Conservation (phyloP, 345 rosid genomes). For the Luvunga scandens region DNA sequence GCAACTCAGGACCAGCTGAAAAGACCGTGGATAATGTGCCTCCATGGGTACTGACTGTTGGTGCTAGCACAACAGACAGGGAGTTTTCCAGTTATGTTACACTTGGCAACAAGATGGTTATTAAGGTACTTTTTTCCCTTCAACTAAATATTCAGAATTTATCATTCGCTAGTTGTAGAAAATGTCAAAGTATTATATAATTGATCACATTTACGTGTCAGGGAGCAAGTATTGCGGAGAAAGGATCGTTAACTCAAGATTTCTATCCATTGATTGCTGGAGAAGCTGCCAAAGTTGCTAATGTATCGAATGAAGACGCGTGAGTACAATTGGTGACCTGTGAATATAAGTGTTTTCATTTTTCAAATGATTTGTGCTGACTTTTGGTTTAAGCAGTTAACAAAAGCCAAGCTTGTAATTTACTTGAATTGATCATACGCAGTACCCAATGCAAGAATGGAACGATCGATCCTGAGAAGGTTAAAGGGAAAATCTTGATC, state of each 20-base stretch:
- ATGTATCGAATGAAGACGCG: conserved; percentile 37
- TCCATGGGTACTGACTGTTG: conserved; percentile 47
- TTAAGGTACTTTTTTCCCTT: conserved; percentile 15
- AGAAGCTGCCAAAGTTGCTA: conserved; percentile 35
- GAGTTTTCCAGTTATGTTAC: conserved; percentile 16
- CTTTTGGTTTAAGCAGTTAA: too few species aligned
- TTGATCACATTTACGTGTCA: conserved; percentile 6
- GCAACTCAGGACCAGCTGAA: conserved; percentile 32
- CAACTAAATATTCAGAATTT: too few species aligned
- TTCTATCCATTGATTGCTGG: conserved; percentile 54
- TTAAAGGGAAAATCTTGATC: conserved; percentile 31
- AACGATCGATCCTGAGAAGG: too few species aligned
- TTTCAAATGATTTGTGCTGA: too few species aligned
- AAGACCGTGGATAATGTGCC: conserved; percentile 31
- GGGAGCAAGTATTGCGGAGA: conserved; percentile 64
- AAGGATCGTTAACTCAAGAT: conserved; percentile 27
- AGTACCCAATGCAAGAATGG: too few species aligned
- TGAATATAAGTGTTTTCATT: too few species aligned
- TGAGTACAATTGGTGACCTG: conserved; percentile 25
- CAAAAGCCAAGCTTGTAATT: too few species aligned
- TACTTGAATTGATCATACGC: too few species aligned
- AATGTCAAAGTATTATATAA: too few species aligned
- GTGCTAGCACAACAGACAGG: conserved; percentile 42
- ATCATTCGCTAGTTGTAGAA: too few species aligned
- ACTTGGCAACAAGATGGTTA: conserved; percentile 15